phyloP scores from a whole-genome alignment of 2,329 filamentous ascomycete species.

The Gnomoniopsis sp. region DNA sequence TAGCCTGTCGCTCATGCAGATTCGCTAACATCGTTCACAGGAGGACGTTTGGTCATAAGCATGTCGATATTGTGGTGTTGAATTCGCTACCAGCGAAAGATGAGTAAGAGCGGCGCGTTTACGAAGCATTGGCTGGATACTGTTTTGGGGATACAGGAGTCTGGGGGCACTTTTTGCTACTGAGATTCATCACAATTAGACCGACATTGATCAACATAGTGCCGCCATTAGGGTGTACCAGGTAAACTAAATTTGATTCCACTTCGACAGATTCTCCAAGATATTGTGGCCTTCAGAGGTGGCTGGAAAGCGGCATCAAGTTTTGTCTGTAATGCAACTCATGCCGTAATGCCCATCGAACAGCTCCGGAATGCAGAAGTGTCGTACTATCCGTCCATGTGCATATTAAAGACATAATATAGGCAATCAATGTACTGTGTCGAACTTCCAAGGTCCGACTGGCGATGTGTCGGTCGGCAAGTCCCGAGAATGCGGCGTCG shows the following conservation, averaged over 20 bases:
- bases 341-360: too few relatives aligned
- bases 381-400: too few relatives aligned
- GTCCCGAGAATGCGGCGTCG: not conserved
- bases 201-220: not conserved
- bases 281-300: not conserved
- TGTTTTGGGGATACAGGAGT: constrained; percentile 12
- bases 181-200: constrained; percentile 8
- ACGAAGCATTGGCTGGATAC: constrained; percentile 2
- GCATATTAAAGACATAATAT: not conserved
- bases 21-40: constrained; percentile 39
- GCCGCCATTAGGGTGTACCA: not conserved
- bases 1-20: not conserved
- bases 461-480: not conserved
- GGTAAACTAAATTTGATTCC: constrained; percentile 3
- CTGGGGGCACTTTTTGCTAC: not conserved
- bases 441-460: not conserved
- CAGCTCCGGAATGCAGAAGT: too few relatives aligned
- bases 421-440: not conserved
- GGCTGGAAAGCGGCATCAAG: too few relatives aligned
- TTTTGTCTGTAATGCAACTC: too few relatives aligned
- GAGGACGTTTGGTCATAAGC: constrained; percentile 69
- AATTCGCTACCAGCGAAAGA: constrained; percentile 14
- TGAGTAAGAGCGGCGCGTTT: not conserved
- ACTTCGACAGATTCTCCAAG: not conserved
- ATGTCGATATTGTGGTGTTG: not conserved